Evolutionary conservation across 73 alveolate genomes (phyloP), one percentile per base, ranked within the genome.

Genomic region (Blepharisma japonicum): DNA sequence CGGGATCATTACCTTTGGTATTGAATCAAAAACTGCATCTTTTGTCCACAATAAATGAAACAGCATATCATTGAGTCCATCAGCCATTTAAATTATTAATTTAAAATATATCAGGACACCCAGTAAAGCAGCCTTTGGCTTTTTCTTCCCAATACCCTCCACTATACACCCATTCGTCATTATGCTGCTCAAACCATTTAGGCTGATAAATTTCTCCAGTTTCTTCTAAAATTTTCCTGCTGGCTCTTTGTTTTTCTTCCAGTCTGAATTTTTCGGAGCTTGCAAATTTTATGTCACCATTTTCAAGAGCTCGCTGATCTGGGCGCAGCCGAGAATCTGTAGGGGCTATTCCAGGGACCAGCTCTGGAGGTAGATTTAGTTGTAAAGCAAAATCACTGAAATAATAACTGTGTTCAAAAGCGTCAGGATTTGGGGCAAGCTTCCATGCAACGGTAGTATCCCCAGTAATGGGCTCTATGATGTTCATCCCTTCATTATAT

Each of bases 321-420:
- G 98, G 98, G 49, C 99, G 82, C 14, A 94, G 77, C 77, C 99
- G 87, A 14, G 97, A 87, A 83, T 96, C 99, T 5, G 99, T 94
- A 4, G 98, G 98, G 18, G 99, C 98, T 27, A 96, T 70, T 56
- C 77, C 83, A 8, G 80, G 90, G 74, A 86, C 80, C 86, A 95
- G 78, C 55, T 95, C 92, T 74, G 93, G 95, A 76, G 94, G 80
- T 47, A 94, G 87, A 84, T 94, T 94, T 55, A 94, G 80, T 78
- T 93, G 89, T 53, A 87, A 79, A 39, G 97, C 90, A 77, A 83
- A 88, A n/a, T 90, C 83, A 54, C 92, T 82, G 55, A 82, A 90
- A 53, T 78, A 88, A 80, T 85, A 94, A 84, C 87, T 83, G 79
- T 81, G 85, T 68, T 94, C 95, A 48, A 81, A 88, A 76, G 82